Base-by-base conservation (phyloP, 371 early-diverging fungal genomes). In the Mortierella sp. region DNA sequence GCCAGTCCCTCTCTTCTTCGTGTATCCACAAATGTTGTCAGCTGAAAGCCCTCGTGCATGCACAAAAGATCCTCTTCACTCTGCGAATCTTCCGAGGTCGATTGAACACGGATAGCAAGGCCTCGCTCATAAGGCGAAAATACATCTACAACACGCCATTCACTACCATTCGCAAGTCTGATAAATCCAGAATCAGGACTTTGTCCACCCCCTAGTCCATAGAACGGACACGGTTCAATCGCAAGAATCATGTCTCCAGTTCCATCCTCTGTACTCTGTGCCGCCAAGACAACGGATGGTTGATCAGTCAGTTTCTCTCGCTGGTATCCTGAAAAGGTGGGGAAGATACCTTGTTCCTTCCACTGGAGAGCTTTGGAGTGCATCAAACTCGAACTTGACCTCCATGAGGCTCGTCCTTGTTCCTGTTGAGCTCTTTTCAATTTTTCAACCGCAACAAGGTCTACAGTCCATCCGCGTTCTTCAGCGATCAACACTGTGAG, bases 151-250 rank as follows among this genome's bases (percentile, higher is more conserved):
- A 90, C 88, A 2, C 84, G 63, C 89, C 88, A 88, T 40, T 84
- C 76, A 33, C 78, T 75, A 3, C 88, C 87, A 58, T 90, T 88
- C 10, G 83, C 82, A 13, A 89, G 62, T 1, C 80, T 78, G 15
- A 92, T 59, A 0, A 53, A 65, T 21, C 94, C 94, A 0, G 77
- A 69, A 66, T 94, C 94, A 9, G 92, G 85, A 19, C 87, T 90
- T 75, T 94, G 94, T 4, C 94, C 94, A 67, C 94, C 94, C 11
- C 94, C 93, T 9, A 88, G 72, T 0, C 92, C 92, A 66, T 94
- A 94, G 64, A 93, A 94, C 8, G 93, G 93, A 64, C 92, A 92
- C 0, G 92, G 92, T 76, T 93, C 91, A 24, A 94, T 88, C 0
- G 91, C 86, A 13, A 91, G 65, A 28, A 87, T 76, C 38, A 88